Evolutionary conservation across 164 flowering plant genomes (phyloP), one percentile per base, ranked within the genome.

Genomic region (Tinospora cordifolia): DNA sequence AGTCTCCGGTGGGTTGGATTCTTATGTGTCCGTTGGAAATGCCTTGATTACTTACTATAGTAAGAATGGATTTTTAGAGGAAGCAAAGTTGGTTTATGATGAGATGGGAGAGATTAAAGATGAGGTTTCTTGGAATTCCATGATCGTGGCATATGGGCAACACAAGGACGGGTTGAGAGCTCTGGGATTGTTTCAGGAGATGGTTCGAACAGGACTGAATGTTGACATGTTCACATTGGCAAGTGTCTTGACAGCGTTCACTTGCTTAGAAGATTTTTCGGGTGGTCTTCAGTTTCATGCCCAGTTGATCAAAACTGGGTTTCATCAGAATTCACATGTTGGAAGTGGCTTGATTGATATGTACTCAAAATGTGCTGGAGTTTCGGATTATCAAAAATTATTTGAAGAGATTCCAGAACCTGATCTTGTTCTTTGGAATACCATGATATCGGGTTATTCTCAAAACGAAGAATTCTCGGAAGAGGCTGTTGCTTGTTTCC

Each of bases 351-450:
- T 93, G 83, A 83, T 91, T 68, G 96, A 93, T 78, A 71, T 91
- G 74, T 91, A 88, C 69, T 84, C 92, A 0, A 89, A 93, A 74
- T 85, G 95, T 71, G 80, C 75, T n/a, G 75, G 78, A 14, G 82
- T 85, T 79, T 72, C 47, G 24, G 89, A 79, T 25, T 83, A 84
- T 59, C 67, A 51, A 70, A 86, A 83, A 70, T 83, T 91, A 2
- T 91, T 93, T 79, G 76, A 82, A 41, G 91, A 85, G 75, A 83
- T 89, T 68, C 41, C 63, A 24, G 75, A 59, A 19, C 91, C 86
- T 6, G 98, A 93, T 79, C 81, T 88, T 75, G 87, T 91, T 74
- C 79, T 93, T 19, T 93, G 98, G 97, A 93, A 93, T 79, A 89
- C 98, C 12, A 89, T 91, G 92, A 87, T 91, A 68, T 87, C 90